phyloP scores from a whole-genome alignment of 768 basidiomycete species.

The Leucocoprinus sp. region DNA sequence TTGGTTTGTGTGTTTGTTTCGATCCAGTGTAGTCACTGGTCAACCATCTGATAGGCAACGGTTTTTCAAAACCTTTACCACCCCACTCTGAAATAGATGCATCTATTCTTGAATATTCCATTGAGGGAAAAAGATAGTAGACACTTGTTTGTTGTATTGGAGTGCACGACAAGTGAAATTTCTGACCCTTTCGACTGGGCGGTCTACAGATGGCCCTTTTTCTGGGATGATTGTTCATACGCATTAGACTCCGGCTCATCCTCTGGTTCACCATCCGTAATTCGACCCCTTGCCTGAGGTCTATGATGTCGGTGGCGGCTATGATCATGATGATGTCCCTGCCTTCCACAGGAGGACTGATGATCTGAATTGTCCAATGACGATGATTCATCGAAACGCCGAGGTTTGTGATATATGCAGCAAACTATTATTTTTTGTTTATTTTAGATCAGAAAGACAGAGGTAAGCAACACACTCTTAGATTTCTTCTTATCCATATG shows the following conservation, averaged over 20 bases:
- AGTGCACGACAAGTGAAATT: too few relatives aligned
- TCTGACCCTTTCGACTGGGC: too few relatives aligned
- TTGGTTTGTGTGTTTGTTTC: too few relatives aligned
- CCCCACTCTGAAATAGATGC: constrained; percentile 12
- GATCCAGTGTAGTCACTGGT: too few relatives aligned
- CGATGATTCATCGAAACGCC: constrained; percentile 71
- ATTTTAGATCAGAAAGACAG: neutral
- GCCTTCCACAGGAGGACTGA: constrained; percentile 22
- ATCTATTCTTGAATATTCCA: too few relatives aligned
- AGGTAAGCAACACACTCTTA: constrained; percentile 59
- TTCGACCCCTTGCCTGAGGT: constrained; percentile 7
- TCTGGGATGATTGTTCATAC: constrained; percentile 38
- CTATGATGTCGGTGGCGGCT: constrained; percentile 5
- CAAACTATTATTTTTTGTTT: constrained; percentile 54
- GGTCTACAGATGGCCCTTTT: too few relatives aligned
- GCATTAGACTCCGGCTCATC: constrained; percentile 33
- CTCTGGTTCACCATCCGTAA: constrained; percentile 10
- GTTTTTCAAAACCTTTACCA: too few relatives aligned
- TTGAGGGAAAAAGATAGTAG: neutral
- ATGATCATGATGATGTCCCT: constrained; percentile 16
- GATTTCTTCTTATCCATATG: constrained; percentile 84
- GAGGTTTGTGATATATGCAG: constrained; percentile 88
- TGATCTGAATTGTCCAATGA: constrained; percentile 39
- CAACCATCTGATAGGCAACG: too few relatives aligned
- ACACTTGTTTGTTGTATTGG: neutral